These are phyloP conservation scores for Hyparrhenia diplandra DNA, from an alignment of 176 grass and related monocot genomes.

Conservation along the genomic window DNA sequence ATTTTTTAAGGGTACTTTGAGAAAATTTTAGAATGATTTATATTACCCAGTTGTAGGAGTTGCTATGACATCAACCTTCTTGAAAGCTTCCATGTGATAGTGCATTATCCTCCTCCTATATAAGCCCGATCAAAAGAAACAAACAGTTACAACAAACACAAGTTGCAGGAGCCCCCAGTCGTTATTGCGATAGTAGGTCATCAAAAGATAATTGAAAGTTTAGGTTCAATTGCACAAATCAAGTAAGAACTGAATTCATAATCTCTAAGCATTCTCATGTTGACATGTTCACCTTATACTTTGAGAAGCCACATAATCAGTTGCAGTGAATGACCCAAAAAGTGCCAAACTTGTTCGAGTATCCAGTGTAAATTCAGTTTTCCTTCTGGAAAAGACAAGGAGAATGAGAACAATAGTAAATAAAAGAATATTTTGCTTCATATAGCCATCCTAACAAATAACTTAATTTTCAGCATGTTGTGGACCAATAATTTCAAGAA, in stretches of 20 bases:
- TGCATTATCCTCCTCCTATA: conserved; percentile 98
- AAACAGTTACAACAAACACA: background rate
- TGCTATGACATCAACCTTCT: conserved; percentile 92
- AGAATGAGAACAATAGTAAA: conserved; percentile 10
- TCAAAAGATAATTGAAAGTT: background rate
- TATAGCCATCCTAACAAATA: background rate
- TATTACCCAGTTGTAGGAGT: conserved; percentile 93
- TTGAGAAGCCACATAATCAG: conserved; percentile 92
- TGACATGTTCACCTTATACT: conserved; percentile 75
- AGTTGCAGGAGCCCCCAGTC: background rate
- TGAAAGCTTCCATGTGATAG: conserved; percentile 94
- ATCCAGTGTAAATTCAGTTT: conserved; percentile 69
- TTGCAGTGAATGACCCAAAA: conserved; percentile 75
- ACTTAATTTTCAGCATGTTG: background rate
- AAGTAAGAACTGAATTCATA: background rate
- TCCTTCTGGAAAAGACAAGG: conserved; percentile 39
- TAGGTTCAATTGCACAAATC: background rate
- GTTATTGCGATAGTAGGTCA: background rate
- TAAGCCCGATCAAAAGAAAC: conserved; percentile 20
- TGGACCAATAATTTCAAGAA: background rate
- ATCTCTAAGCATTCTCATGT: conserved; percentile 22
- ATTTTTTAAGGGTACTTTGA: background rate
- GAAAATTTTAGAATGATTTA: background rate
- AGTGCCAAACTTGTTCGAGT: conserved; percentile 86
- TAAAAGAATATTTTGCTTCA: background rate